phyloP scores from a whole-genome alignment of 1,284 basidiomycete species.

The Leccinum pachyderme region DNA sequence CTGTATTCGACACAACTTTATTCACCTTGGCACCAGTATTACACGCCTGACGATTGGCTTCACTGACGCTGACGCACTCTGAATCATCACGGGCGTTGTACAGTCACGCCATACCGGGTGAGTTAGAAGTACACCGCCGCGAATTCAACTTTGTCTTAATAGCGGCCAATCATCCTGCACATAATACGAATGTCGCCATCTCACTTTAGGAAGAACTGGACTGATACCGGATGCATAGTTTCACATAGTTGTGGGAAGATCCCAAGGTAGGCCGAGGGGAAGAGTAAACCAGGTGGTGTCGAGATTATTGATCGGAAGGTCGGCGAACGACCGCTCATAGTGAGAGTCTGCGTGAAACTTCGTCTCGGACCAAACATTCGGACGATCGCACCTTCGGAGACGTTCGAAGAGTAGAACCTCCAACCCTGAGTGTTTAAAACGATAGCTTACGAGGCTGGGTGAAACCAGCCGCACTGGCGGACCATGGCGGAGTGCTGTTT shows the following conservation, averaged over 20 bases:
- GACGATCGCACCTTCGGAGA: background rate
- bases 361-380: background rate
- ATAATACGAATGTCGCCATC: background rate
- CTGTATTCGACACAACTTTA: slow-evolving; percentile 8
- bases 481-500: background rate
- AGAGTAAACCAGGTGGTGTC: background rate
- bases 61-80: background rate
- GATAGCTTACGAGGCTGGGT: slow-evolving; percentile 1
- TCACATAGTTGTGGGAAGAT: background rate
- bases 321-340: slow-evolving; percentile 8
- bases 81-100: background rate
- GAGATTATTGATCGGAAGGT: slow-evolving; percentile 7
- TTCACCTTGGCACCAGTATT: slow-evolving; percentile 1
- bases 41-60: background rate
- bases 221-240: background rate
- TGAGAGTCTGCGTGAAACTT: slow-evolving; percentile 16
- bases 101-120: background rate
- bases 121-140: background rate
- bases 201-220: background rate
- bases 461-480: slow-evolving; percentile 11
- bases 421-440: background rate
- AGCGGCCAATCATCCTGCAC: background rate
- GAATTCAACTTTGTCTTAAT: background rate
- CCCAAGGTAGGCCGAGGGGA: background rate
- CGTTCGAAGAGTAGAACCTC: background rate